phyloP scores from a whole-genome alignment of 345 rosid species.

The Eucalyptus pumila region DNA sequence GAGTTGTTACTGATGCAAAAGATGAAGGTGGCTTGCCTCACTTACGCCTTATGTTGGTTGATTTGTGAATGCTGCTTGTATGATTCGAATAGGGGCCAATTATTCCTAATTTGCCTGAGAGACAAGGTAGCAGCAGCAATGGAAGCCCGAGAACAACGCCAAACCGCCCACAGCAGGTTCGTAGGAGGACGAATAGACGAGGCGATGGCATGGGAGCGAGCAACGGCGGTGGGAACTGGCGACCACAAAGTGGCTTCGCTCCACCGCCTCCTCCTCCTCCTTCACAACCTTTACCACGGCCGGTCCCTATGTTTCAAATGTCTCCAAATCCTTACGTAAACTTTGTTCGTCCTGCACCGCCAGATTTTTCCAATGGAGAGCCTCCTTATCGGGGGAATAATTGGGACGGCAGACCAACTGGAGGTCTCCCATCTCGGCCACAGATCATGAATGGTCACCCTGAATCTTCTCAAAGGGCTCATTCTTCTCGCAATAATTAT shows the following conservation, averaged over 20 bases:
- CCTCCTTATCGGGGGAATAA: slow-evolving; percentile 14
- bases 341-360: slow-evolving; percentile 6
- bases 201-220: not conserved
- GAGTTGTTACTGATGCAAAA: not conserved
- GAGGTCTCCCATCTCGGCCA: slow-evolving; percentile 25
- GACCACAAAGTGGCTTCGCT: slow-evolving; percentile 4
- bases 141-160: slow-evolving; percentile 17
- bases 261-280: slow-evolving; percentile 16
- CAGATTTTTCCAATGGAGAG: slow-evolving; percentile 24
- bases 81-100: slow-evolving; percentile 8
- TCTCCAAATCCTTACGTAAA: slow-evolving; percentile 18
- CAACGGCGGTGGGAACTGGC: not conserved
- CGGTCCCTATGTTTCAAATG: slow-evolving; percentile 17
- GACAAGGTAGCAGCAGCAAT: slow-evolving; percentile 5
- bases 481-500: slow-evolving; percentile 24
- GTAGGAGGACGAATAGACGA: slow-evolving; percentile 23
- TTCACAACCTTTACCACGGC: slow-evolving; percentile 23
- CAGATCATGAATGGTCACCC: slow-evolving; percentile 23
- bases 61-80: not conserved
- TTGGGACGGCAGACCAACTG: slow-evolving; percentile 32
- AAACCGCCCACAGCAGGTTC: slow-evolving; percentile 8
- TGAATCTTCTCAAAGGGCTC: slow-evolving; percentile 30
- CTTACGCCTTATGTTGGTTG: not conserved
- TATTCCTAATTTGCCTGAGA: slow-evolving; percentile 10
- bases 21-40: not conserved